Evolutionary conservation across 345 rosid genomes (phyloP).

Genomic region (Salix viminalis): DNA sequence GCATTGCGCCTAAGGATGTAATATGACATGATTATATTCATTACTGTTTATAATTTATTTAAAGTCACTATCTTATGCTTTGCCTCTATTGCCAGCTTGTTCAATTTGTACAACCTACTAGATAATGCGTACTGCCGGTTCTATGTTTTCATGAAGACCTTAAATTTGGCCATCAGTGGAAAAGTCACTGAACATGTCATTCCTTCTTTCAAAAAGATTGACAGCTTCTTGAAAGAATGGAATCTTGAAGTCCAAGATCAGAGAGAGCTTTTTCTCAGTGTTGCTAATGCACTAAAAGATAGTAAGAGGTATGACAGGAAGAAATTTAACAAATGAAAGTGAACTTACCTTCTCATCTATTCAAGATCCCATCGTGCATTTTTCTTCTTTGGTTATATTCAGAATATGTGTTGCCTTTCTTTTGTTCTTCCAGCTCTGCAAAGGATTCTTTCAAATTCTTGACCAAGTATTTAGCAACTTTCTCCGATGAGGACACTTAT

Average conservation of each 20-base stretch:
- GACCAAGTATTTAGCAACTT: constrained; percentile 81
- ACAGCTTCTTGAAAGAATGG: constrained; percentile 93
- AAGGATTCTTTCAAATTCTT: constrained; percentile 71
- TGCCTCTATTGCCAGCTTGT: constrained; percentile 58
- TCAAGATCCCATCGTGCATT: not conserved
- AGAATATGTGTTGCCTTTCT: not conserved
- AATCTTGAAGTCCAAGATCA: constrained; percentile 69
- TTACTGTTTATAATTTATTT: constrained; percentile 5
- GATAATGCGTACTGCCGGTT: constrained; percentile 61
- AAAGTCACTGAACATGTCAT: constrained; percentile 65
- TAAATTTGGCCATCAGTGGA: constrained; percentile 64
- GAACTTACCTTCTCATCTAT: not conserved
- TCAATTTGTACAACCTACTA: constrained; percentile 86
- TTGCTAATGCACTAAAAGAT: constrained; percentile 70
- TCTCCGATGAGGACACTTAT: constrained; percentile 63
- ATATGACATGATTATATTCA: not conserved
- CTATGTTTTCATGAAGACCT: constrained; percentile 72
- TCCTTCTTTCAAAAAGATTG: constrained; percentile 77
- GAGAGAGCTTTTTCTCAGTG: constrained; percentile 70
- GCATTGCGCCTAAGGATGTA: constrained; percentile 90
- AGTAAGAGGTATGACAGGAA: constrained; percentile 53
- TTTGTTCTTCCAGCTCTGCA: constrained; percentile 46
- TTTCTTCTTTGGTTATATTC: not conserved
- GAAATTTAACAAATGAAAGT: not conserved
- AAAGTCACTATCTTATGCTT: constrained; percentile 12